Evolutionary conservation across 345 rosid genomes (phyloP).

Genomic region (Iberis pinnata): DNA sequence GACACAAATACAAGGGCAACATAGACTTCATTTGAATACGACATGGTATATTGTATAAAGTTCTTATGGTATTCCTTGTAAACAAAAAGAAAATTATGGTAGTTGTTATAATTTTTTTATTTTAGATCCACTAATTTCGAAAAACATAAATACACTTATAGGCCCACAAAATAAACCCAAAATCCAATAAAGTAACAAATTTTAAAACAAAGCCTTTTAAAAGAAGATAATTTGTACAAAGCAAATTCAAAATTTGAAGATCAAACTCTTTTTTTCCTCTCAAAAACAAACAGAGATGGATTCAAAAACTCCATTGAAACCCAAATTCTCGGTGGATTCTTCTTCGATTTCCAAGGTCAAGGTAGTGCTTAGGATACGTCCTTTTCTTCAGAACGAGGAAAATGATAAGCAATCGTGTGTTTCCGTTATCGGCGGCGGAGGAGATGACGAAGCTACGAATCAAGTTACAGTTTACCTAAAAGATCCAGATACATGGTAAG

Average conservation of each 20-base stretch:
- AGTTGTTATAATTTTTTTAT: no score
- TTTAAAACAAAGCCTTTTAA: no score
- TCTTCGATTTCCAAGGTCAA: constrained; percentile 43
- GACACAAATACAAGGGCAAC: no score
- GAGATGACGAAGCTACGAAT: constrained; percentile 20
- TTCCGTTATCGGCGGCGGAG: constrained; percentile 37
- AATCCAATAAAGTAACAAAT: no score
- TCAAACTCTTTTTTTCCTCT: not conserved
- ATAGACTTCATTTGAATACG: no score
- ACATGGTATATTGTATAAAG: no score
- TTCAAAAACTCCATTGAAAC: constrained; percentile 19
- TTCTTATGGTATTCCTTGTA: no score
- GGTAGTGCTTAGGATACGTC: constrained; percentile 64
- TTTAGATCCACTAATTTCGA: no score
- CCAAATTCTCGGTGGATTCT: constrained; percentile 20
- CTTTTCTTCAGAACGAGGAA: constrained; percentile 54
- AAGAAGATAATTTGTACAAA: no score
- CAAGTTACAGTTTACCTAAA: constrained; percentile 64
- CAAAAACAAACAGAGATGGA: constrained; percentile 2
- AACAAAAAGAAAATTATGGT: no score
- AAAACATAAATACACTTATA: no score
- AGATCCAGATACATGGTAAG: constrained; percentile 66
- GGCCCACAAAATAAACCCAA: no score
- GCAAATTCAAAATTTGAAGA: constrained; percentile 6
- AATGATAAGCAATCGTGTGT: constrained; percentile 32